Percentiles rank a stretch among this genome's conserved stretches.
Evolutionary conservation across 2,329 filamentous ascomycete genomes (phyloP).

Genomic region (Cordyceps cateniannulata): DNA sequence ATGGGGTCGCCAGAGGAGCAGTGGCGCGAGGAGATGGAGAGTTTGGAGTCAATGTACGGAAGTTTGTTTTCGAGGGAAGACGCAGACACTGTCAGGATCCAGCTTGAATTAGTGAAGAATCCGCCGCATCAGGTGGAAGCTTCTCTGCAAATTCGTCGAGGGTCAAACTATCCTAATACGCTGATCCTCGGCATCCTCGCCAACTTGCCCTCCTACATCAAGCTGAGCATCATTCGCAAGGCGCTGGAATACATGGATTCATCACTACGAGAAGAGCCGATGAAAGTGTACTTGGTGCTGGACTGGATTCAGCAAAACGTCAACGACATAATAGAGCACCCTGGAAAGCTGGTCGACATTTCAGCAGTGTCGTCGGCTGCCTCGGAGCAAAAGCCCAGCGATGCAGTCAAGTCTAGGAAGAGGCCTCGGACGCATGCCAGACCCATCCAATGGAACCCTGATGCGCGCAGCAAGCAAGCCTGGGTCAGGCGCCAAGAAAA

Average conservation of each 20-base stretch:
- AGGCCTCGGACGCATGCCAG: conserved; percentile 42
- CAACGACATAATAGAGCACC: conserved; percentile 73
- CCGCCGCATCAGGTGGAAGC: conserved; percentile 47
- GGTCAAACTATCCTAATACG: conserved; percentile 65
- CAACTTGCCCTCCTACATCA: conserved; percentile 83
- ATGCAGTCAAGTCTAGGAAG: conserved; percentile 23
- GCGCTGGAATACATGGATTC: conserved; percentile 64
- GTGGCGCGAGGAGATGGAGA: conserved; percentile 82
- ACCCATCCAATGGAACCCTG: conserved; percentile 58
- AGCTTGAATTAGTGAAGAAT: conserved; percentile 51
- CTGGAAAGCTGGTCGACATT: conserved; percentile 78
- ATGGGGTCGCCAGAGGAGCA: conserved; percentile 50
- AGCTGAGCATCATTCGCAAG: conserved; percentile 77
- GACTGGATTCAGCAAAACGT: conserved; percentile 90
- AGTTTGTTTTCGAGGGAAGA: conserved; percentile 60
- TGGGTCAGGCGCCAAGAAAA: conserved; percentile 65
- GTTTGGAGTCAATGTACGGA: conserved; percentile 79
- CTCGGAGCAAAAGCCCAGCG: conserved; percentile 41
- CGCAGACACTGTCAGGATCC: conserved; percentile 61
- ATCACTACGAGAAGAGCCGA: conserved; percentile 73
- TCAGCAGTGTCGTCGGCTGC: conserved; percentile 67
- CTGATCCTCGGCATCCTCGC: conserved; percentile 64
- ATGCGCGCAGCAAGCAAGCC: conserved; percentile 53
- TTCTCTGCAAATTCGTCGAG: conserved; percentile 60
- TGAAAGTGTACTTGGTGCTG: conserved; percentile 79